Conservation (phyloP, 305 asterid genomes). For the Solanum aculeatissimum region DNA sequence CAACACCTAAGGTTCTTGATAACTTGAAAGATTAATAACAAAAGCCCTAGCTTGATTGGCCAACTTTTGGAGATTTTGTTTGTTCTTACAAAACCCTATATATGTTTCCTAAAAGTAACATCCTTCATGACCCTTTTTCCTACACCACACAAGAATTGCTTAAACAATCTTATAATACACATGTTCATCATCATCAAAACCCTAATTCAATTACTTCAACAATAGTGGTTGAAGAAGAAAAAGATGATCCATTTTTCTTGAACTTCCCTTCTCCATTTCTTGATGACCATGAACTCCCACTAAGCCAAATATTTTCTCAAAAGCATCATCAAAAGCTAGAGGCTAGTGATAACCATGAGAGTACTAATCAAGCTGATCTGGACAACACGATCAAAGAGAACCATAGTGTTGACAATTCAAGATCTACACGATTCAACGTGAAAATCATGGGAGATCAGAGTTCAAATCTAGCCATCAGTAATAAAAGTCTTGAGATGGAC, state of each 20-base stretch:
- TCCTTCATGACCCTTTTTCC: constrained; percentile 8
- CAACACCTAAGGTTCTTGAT: constrained; percentile 2
- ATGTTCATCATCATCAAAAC: constrained; percentile 11
- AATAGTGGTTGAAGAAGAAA: constrained; percentile 9
- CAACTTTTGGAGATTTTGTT: neutral
- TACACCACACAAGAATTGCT: constrained; percentile 4
- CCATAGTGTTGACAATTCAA: neutral
- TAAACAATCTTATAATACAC: neutral
- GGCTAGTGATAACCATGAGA: neutral
- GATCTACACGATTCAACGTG: neutral
- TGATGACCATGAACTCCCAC: constrained; percentile 26
- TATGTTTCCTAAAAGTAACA: constrained; percentile 32
- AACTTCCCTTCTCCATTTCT: constrained; percentile 34
- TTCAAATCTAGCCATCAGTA: neutral
- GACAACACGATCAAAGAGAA: neutral
- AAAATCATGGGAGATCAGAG: neutral
- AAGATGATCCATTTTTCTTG: constrained; percentile 12
- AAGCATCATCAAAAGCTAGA: neutral
- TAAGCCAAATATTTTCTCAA: constrained; percentile 24
- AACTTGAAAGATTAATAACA: neutral
- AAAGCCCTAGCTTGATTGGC: neutral
- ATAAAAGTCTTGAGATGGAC: neutral
- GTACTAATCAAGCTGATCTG: neutral
- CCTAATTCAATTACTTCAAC: constrained; percentile 2
- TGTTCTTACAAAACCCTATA: neutral